Conservation (phyloP, 169 alveolate species). For the Cryptosporidium ubiquitum region DNA sequence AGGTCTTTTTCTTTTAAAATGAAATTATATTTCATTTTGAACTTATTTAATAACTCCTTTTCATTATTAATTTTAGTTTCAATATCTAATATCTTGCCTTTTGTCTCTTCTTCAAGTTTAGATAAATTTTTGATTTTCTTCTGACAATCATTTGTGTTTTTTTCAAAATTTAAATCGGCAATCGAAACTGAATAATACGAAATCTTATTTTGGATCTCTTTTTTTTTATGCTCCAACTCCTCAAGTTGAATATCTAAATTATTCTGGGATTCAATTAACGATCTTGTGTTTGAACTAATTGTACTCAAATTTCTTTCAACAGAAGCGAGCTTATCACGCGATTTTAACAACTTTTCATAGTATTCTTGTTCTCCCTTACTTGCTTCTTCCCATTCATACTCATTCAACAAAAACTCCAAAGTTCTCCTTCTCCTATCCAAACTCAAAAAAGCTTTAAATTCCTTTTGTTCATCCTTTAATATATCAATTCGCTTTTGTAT, state of each 20-base stretch:
- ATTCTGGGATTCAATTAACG: neutral
- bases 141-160: neutral
- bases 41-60: neutral
- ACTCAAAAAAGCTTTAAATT: constrained; percentile 76
- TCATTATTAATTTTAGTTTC: neutral
- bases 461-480: constrained; percentile 75
- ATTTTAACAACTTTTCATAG: constrained; percentile 27
- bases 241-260: constrained; percentile 16
- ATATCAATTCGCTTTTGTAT: constrained; percentile 77
- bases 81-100: neutral
- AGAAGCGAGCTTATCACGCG: constrained; percentile 11
- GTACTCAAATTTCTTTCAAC: neutral
- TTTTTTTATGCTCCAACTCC: constrained; percentile 32
- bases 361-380: constrained; percentile 57
- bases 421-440: constrained; percentile 57
- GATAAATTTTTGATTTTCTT: neutral
- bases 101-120: constrained; percentile 8
- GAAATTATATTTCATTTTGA: neutral
- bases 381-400: constrained; percentile 67
- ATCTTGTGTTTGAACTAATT: neutral
- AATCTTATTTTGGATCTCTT: constrained; percentile 17
- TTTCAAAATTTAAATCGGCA: constrained; percentile 19
- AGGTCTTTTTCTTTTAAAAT: constrained; percentile 24
- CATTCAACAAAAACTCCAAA: constrained; percentile 43
- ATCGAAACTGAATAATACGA: constrained; percentile 16